Evolutionary conservation across 23 red algal species (phyloP).

Genomic region (Gracilaria gracilis): DNA sequence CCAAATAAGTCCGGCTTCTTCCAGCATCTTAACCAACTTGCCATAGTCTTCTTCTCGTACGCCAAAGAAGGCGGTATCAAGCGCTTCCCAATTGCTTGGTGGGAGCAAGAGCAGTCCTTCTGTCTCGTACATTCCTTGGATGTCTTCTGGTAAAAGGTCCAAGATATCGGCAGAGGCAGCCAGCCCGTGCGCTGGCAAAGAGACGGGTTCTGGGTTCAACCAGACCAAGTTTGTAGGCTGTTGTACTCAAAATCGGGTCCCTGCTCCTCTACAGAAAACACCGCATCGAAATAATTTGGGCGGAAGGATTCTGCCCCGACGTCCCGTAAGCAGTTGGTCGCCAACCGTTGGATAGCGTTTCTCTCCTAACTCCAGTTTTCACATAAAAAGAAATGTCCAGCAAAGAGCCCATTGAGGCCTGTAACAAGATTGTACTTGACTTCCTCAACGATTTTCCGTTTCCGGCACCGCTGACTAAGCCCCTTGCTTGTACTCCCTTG

Average conservation of each 20-base stretch:
- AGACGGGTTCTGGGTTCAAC: neutral
- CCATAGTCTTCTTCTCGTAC: neutral
- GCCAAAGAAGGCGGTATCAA: neutral
- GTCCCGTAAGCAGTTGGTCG: slow-evolving; percentile 7
- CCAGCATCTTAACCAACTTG: neutral
- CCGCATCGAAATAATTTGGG: slow-evolving; percentile 25
- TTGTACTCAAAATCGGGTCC: neutral
- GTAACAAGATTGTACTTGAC: neutral
- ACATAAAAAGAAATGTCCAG: neutral
- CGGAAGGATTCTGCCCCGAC: slow-evolving; percentile 17
- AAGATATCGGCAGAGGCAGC: neutral
- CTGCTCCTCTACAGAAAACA: neutral
- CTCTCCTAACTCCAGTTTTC: neutral
- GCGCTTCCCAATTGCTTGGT: neutral
- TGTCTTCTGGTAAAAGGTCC: neutral
- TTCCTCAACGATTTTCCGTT: too few relatives aligned
- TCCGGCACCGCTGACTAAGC: too few relatives aligned
- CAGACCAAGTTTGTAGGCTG: neutral
- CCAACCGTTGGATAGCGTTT: neutral
- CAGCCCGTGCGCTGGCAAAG: neutral
- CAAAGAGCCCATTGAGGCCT: neutral
- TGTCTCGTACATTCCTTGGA: neutral
- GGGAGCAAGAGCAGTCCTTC: neutral
- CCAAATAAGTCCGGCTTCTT: neutral
- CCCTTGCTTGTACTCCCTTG: too few relatives aligned